Conservation (phyloP, 306 rosid genomes). For the Luffa aegyptiaca region DNA sequence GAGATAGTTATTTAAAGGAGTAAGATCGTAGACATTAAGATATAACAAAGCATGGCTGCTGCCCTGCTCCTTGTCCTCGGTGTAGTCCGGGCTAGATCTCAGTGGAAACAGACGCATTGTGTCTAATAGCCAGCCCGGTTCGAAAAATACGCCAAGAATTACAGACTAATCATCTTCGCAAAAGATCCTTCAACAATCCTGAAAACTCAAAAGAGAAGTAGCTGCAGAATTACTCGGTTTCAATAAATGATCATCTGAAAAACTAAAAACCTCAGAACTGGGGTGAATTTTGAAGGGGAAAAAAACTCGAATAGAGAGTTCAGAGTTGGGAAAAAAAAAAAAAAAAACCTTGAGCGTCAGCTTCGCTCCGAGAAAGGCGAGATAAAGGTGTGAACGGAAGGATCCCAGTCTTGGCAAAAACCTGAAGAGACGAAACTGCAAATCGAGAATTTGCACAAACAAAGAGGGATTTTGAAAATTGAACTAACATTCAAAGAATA, state of each 20-base stretch:
- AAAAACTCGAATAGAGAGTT: neutral
- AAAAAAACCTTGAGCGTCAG: neutral
- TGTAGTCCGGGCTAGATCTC: slow-evolving; percentile 33
- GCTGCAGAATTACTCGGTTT: neutral
- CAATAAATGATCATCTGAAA: neutral
- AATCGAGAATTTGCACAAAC: neutral
- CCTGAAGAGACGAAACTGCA: neutral
- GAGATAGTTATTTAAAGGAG: slow-evolving; percentile 72
- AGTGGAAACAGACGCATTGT: slow-evolving; percentile 67
- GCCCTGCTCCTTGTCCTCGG: slow-evolving; percentile 24
- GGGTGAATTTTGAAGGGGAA: neutral
- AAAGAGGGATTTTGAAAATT: neutral
- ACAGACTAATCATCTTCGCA: slow-evolving; percentile 26
- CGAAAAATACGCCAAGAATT: slow-evolving; percentile 15
- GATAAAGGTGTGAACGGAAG: neutral
- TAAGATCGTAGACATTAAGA: slow-evolving; percentile 92
- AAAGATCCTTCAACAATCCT: slow-evolving; percentile 11
- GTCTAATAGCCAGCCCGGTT: slow-evolving; percentile 11
- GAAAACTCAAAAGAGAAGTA: slow-evolving; percentile 9
- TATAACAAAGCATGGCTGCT: slow-evolving; percentile 35
- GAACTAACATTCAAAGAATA: neutral
- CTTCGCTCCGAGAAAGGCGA: neutral
- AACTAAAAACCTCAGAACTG: neutral
- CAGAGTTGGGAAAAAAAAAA: neutral
- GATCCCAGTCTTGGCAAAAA: neutral